phyloP scores from a whole-genome alignment of 2,329 filamentous ascomycete genomes.

The Calonectria henricotiae region DNA sequence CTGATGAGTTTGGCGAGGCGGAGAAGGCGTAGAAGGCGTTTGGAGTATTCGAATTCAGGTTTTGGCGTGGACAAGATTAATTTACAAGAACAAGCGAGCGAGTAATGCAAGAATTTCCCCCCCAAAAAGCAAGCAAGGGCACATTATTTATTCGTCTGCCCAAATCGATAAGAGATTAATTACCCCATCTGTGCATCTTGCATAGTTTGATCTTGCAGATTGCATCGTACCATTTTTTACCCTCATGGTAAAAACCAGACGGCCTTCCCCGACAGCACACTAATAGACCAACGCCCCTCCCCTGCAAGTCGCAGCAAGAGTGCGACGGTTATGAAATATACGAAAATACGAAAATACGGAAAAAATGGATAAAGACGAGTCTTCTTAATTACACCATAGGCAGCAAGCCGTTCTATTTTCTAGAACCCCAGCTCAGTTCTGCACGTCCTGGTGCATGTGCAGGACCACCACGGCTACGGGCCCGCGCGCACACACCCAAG shows the following conservation, averaged over 20 bases:
- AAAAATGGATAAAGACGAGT: background rate
- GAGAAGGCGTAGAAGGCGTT: conserved; percentile 9
- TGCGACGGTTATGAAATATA: background rate
- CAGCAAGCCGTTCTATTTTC: background rate
- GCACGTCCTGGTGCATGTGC: conserved; percentile 3
- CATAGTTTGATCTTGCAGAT: conserved; percentile 29
- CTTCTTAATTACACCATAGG: background rate
- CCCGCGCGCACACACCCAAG: background rate
- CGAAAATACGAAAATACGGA: background rate
- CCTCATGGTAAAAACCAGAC: conserved; percentile 4
- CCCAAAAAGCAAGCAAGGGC: background rate
- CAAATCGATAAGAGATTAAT: background rate
- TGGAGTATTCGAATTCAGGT: background rate
- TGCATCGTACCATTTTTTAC: conserved; percentile 31
- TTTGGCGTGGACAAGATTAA: background rate
- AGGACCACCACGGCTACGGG: background rate
- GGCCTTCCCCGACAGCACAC: conserved; percentile 5
- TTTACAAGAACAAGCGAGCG: background rate
- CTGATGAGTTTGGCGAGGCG: background rate
- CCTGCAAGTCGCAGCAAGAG: background rate
- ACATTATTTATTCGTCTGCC: background rate
- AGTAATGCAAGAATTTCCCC: background rate
- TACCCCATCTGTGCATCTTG: conserved; percentile 7
- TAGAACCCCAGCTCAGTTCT: background rate
- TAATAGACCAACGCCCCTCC: conserved; percentile 1